Base-by-base conservation (phyloP, 805 yeast genomes). In the Lipomyces chichibuensis region DNA sequence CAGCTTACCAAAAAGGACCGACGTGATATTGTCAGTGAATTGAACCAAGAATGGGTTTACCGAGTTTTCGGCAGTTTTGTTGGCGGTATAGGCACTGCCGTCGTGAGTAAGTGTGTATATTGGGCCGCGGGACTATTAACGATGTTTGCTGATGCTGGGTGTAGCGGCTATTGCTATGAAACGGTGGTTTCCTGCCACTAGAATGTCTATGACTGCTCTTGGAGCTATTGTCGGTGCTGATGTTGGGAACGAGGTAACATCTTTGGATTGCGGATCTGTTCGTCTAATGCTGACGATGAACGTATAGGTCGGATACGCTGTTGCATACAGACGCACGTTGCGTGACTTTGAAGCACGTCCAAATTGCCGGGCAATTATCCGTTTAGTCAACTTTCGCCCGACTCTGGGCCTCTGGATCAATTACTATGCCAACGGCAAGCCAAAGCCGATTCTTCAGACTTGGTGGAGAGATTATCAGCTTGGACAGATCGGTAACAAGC, bases 351-450 rank as follows among this genome's bases (percentile, higher is more conserved):
- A 14, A 9, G 20, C 57, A 13, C 61, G 71, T 8, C 64, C 60
- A 20, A 17, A 59, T 2, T 69, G 71, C 60, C 17, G 27, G 13
- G 33, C 53, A n/a, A 53, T 62, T 29, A 59, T 69, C 8, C 65
- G 62, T n/a, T 39, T 69, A 9, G 53, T 62, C 11, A 27, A 39
- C 2, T 57, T 52, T 23, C 65, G 71, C 6, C 71, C 71, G 2
- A 64, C 65, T 4, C 35, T 69, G 9, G 49, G 55, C 1, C 55
- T 64, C 5, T 69, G 71, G 71, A 57, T 53, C 9, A 66, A 63
- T 53, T 69, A 67, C 62, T 69, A 63, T 35, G 37, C 46, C 25
- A 33, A 64, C 27, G 71, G 71, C n/a, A 57, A 56, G 23, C 71
- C 64, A 29, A 61, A 37, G 39, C 29, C 39, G 27, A 39, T 60